Conservation (phyloP, 129 eudicot species). For the Artemisia argyi region DNA sequence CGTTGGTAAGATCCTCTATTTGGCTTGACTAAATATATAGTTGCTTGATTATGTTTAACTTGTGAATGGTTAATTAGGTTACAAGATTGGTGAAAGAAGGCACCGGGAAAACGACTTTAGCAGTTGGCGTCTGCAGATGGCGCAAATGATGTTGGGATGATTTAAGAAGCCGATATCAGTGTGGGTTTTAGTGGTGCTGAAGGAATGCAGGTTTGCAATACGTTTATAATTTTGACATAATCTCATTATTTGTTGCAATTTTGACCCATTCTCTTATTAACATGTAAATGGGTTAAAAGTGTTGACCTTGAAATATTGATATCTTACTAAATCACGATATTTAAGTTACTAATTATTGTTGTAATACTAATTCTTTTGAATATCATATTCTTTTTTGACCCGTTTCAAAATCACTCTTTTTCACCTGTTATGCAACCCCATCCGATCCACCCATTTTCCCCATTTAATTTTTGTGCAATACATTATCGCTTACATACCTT, state of each 20-base stretch:
- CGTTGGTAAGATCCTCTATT: constrained; percentile 51
- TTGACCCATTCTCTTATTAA: too few relatives aligned
- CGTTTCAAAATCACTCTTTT: not conserved
- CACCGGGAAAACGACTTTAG: constrained; percentile 83
- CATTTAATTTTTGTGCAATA: not conserved
- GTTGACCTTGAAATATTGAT: too few relatives aligned
- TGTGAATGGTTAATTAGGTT: constrained; percentile 45
- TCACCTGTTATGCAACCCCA: too few relatives aligned
- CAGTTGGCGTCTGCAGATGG: constrained; percentile 94
- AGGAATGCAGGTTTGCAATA: constrained; percentile 90
- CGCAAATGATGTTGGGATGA: constrained; percentile 98
- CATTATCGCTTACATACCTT: not conserved
- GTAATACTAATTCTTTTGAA: too few relatives aligned
- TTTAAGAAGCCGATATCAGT: constrained; percentile 96
- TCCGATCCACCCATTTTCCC: too few relatives aligned
- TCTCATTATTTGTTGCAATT: constrained; percentile 42
- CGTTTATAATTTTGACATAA: constrained; percentile 4
- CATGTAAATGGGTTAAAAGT: not conserved
- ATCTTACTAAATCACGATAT: too few relatives aligned
- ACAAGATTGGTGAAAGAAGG: constrained; percentile 94
- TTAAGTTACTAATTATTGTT: too few relatives aligned
- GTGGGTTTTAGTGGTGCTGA: constrained; percentile 94
- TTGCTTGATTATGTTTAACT: not conserved
- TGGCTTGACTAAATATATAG: not conserved
- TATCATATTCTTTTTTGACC: not conserved